These are phyloP conservation scores for Trichoderma gamsii DNA, from an alignment of 495 filamentous ascomycete species.

Conservation along the genomic window DNA sequence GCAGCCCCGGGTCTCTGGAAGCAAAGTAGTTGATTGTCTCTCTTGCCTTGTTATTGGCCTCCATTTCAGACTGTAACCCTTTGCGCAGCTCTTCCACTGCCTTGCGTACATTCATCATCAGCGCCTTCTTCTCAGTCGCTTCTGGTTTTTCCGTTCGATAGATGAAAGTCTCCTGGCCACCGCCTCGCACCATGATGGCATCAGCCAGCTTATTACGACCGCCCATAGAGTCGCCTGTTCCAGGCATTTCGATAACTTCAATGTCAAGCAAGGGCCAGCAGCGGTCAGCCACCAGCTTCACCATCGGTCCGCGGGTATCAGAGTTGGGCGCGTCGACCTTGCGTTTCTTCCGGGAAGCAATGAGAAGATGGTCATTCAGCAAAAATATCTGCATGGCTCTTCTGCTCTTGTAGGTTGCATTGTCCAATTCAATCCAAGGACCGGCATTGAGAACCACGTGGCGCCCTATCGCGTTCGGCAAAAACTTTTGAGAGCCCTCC, in stretches of 20 bases:
- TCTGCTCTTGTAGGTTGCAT: conserved; percentile 88
- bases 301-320: conserved; percentile 54
- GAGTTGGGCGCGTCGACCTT: conserved; percentile 62
- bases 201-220: conserved; percentile 66
- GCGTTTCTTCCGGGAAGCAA: conserved; percentile 87
- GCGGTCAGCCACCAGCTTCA: conserved; percentile 81
- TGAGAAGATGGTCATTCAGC: conserved; percentile 88
- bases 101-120: conserved; percentile 85
- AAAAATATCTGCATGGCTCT: conserved; percentile 82
- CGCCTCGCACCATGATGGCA: conserved; percentile 80
- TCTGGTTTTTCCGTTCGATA: conserved; percentile 76
- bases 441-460: conserved; percentile 87
- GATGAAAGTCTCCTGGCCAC: conserved; percentile 86
- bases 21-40: conserved; percentile 79
- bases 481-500: conserved; percentile 92
- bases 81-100: conserved; percentile 85
- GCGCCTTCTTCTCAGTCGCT: conserved; percentile 64
- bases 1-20: conserved; percentile 59
- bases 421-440: conserved; percentile 92
- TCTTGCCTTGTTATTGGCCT: conserved; percentile 66
- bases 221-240: conserved; percentile 49
- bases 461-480: conserved; percentile 83
- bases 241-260: conserved; percentile 80
- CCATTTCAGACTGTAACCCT: conserved; percentile 72
- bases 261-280: conserved; percentile 95